Evolutionary conservation across 257 asterid genomes (phyloP).

Genomic region (Scutellaria baicalensis): DNA sequence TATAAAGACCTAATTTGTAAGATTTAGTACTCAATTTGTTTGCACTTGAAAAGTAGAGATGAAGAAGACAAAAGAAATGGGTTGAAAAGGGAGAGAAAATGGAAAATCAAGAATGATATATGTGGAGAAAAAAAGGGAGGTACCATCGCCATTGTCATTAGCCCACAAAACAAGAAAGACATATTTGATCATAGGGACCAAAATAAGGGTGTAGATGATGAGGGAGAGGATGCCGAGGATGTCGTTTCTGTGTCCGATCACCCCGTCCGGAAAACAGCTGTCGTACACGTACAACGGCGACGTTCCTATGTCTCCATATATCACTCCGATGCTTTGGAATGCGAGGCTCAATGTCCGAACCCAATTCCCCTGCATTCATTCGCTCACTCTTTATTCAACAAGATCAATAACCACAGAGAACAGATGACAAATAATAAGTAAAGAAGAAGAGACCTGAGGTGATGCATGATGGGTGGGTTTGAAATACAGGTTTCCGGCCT

Average conservation of each 20-base stretch:
- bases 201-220: conserved; percentile 55
- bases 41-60: no score
- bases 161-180: conserved; percentile 66
- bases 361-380: conserved; percentile 33
- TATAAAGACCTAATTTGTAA: no score
- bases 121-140: not conserved
- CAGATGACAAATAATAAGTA: not conserved
- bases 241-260: conserved; percentile 34
- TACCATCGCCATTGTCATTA: conserved; percentile 79
- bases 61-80: no score
- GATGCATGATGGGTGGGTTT: conserved; percentile 23
- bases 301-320: conserved; percentile 86
- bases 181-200: conserved; percentile 66
- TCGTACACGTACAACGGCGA: conserved; percentile 71
- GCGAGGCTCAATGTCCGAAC: conserved; percentile 46
- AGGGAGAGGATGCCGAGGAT: conserved; percentile 60
- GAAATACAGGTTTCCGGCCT: conserved; percentile 31
- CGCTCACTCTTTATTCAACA: no score
- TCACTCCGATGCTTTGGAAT: conserved; percentile 67
- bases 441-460: not conserved
- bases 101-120: no score
- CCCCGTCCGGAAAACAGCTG: conserved; percentile 38
- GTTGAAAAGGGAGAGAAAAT: no score
- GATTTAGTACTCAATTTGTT: no score
- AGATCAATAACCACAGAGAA: no score